phyloP scores from a whole-genome alignment of 352 stramenopile genomes.

The Phytophthora ramorum region DNA sequence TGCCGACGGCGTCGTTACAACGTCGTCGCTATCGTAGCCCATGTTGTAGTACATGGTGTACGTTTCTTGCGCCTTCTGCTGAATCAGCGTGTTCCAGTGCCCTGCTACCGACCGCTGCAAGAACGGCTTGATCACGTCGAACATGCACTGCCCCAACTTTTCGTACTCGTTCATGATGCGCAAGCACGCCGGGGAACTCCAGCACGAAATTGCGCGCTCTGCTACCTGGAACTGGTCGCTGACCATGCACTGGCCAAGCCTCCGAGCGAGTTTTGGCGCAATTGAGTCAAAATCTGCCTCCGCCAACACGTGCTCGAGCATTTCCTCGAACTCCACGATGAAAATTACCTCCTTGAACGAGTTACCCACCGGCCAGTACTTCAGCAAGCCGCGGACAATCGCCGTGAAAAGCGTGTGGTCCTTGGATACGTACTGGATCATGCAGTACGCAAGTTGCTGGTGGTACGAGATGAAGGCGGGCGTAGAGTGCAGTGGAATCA shows the following conservation, averaged over 20 bases:
- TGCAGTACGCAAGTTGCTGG: conserved; percentile 89
- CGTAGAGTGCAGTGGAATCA: conserved; percentile 88
- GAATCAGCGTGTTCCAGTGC: conserved; percentile 88
- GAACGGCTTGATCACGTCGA: conserved; percentile 82
- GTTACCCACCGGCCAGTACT: conserved; percentile 89
- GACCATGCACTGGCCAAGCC: conserved; percentile 80
- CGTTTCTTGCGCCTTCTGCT: conserved; percentile 86
- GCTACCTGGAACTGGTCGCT: conserved; percentile 88
- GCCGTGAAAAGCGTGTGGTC: conserved; percentile 87
- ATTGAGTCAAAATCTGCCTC: conserved; percentile 82
- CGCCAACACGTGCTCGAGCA: conserved; percentile 87
- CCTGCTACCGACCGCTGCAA: conserved; percentile 54
- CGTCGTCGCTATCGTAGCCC: conserved; percentile 85
- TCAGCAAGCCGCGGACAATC: conserved; percentile 79
- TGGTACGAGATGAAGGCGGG: conserved; percentile 90
- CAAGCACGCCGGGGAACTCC: conserved; percentile 79
- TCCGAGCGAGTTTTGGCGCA: conserved; percentile 57
- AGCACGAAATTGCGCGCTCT: conserved; percentile 86
- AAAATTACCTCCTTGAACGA: conserved; percentile 92
- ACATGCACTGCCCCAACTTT: conserved; percentile 85
- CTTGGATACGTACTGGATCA: conserved; percentile 92
- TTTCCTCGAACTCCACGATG: conserved; percentile 89
- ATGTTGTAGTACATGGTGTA: conserved; percentile 93
- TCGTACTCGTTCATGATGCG: conserved; percentile 93
- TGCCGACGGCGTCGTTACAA: conserved; percentile 33